phyloP scores from a whole-genome alignment of 148 eudicot species.

The Rhododendron vialii region DNA sequence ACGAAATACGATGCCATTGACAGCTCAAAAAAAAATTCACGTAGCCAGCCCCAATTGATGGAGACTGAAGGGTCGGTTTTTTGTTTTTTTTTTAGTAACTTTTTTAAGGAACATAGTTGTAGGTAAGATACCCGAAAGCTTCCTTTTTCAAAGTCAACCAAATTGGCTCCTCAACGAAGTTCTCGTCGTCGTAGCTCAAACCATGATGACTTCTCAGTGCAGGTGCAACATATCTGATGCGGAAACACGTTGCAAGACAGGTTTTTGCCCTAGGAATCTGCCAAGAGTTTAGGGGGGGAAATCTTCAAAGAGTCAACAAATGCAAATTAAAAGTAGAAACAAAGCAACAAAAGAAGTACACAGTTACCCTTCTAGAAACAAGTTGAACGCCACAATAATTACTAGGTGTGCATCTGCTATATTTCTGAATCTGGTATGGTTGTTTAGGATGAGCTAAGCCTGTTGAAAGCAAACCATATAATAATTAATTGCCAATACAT shows the following conservation, averaged over 20 bases:
- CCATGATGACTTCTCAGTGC: constrained; percentile 31
- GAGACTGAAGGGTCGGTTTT: neutral
- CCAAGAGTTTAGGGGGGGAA: neutral
- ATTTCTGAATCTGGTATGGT: constrained; percentile 12
- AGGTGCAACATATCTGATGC: constrained; percentile 18
- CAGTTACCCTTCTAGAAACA: constrained; percentile 19
- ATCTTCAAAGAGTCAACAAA: neutral
- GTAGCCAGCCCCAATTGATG: neutral
- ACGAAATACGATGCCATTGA: neutral
- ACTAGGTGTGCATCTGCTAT: constrained; percentile 2
- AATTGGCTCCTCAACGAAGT: constrained; percentile 30
- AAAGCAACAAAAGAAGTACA: neutral
- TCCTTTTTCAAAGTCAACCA: constrained; percentile 32
- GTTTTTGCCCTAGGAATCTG: constrained; percentile 22
- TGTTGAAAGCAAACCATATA: neutral
- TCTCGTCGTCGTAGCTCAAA: constrained; percentile 26
- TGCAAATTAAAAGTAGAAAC: neutral
- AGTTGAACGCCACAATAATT: constrained; percentile 3
- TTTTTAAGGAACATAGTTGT: neutral
- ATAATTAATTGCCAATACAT: neutral
- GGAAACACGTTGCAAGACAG: constrained; percentile 3
- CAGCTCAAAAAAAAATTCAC: neutral
- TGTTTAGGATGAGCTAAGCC: constrained; percentile 25
- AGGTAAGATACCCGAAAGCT: constrained; percentile 24
- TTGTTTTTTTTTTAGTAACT: too few relatives aligned